phyloP scores from a whole-genome alignment of 306 rosid genomes.

The Sindora glabra region DNA sequence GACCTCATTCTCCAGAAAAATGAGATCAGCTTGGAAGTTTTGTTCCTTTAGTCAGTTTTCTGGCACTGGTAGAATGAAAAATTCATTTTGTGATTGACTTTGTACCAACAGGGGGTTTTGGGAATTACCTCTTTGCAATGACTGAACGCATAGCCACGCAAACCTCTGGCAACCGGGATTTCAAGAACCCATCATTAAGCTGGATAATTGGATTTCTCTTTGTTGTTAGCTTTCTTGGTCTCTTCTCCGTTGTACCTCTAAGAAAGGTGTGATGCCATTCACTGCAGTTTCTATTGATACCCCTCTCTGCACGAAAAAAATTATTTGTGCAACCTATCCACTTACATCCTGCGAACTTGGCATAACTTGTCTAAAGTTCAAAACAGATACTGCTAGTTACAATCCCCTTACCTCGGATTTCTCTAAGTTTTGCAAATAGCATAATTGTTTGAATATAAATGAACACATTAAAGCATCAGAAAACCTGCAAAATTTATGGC shows the following conservation, averaged over 20 bases:
- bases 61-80: neutral
- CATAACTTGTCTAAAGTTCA: no score
- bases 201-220: conserved; percentile 47
- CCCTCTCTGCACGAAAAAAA: no score
- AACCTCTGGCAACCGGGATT: conserved; percentile 21
- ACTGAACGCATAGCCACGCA: conserved; percentile 26
- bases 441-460: no score
- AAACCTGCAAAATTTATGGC: no score
- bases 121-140: conserved; percentile 48
- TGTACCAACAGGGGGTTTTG: conserved; percentile 38
- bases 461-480: no score
- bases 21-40: neutral
- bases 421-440: no score
- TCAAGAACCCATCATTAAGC: conserved; percentile 35
- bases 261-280: conserved; percentile 28
- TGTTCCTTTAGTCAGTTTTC: neutral
- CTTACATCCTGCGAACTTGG: no score
- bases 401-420: no score
- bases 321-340: no score
- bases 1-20: neutral
- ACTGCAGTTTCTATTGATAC: neutral
- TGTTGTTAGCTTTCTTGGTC: conserved; percentile 53
- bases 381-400: no score
- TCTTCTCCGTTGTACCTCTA: conserved; percentile 47
- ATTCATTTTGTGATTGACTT: conserved; percentile 7